A percentile compares a stretch with the other conserved stretches of the same genome.
These are phyloP conservation scores for Cladophialophora exuberans DNA, from an alignment of 2,329 filamentous ascomycete genomes.

Conservation along the genomic window DNA sequence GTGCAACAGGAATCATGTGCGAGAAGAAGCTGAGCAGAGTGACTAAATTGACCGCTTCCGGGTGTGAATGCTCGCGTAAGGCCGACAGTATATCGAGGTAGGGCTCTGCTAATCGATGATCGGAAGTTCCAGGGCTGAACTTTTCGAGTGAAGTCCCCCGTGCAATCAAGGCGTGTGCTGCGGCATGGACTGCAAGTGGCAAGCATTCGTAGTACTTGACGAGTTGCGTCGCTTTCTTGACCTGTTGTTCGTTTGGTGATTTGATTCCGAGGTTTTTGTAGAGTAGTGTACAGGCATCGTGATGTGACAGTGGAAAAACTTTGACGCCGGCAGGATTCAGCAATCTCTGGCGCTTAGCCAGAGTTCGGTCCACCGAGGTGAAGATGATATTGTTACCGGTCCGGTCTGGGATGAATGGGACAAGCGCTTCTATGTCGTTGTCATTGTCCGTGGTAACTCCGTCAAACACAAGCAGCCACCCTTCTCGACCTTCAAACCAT, in stretches of 20 bases:
- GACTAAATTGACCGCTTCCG: constrained; percentile 66
- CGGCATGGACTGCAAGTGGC: constrained; percentile 69
- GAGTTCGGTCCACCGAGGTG: constrained; percentile 66
- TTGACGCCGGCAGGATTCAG: constrained; percentile 63
- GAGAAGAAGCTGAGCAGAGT: constrained; percentile 68
- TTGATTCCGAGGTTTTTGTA: constrained; percentile 65
- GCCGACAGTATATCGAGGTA: constrained; percentile 54
- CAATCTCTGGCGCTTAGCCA: constrained; percentile 59
- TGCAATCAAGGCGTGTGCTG: constrained; percentile 64
- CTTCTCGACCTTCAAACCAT: constrained; percentile 65
- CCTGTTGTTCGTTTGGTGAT: constrained; percentile 57
- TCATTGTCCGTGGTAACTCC: constrained; percentile 65
- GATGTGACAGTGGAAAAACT: constrained; percentile 57
- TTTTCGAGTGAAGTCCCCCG: constrained; percentile 64
- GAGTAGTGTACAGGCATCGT: constrained; percentile 64
- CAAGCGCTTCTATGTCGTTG: constrained; percentile 53
- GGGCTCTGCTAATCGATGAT: constrained; percentile 57
- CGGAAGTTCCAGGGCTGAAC: constrained; percentile 59
- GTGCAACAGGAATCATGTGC: constrained; percentile 67
- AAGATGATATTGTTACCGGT: constrained; percentile 68
- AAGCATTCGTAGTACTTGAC: constrained; percentile 67
- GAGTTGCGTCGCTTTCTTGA: constrained; percentile 61
- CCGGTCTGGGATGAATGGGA: constrained; percentile 66
- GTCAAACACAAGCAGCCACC: constrained; percentile 71
- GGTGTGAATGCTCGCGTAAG: constrained; percentile 42